Percentiles rank a stretch among this genome's conserved stretches.
Conservation (phyloP, 2,329 filamentous ascomycete genomes). For the Purpureocillium takamizusanense region DNA sequence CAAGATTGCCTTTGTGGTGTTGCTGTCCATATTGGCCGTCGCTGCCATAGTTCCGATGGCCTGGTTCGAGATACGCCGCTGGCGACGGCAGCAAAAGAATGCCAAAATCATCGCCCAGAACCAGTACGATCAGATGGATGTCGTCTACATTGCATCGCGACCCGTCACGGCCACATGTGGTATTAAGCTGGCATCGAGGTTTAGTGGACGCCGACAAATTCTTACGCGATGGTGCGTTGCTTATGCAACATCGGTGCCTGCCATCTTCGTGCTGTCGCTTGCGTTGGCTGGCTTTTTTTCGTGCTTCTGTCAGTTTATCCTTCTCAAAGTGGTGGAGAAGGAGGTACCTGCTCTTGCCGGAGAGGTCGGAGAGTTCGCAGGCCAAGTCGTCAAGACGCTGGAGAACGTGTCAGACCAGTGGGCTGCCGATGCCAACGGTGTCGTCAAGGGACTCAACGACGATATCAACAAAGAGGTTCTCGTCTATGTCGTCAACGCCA, state of each 20-base stretch:
- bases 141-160: conserved; percentile 78
- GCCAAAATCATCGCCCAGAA: conserved; percentile 56
- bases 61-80: conserved; percentile 70
- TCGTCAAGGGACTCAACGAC: conserved; percentile 60
- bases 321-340: conserved; percentile 65
- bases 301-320: conserved; percentile 71
- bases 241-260: conserved; percentile 77
- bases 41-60: conserved; percentile 71
- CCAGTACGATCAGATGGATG: conserved; percentile 73
- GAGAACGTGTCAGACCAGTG: conserved; percentile 66
- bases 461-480: conserved; percentile 81
- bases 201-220: conserved; percentile 58
- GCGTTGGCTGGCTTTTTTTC: conserved; percentile 74
- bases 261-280: conserved; percentile 78
- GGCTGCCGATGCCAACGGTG: conserved; percentile 67
- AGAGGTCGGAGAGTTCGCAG: conserved; percentile 71
- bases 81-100: conserved; percentile 62
- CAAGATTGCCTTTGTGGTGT: conserved; percentile 66
- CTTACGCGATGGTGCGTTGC: conserved; percentile 76
- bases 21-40: conserved; percentile 63
- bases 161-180: conserved; percentile 67
- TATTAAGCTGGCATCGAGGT: conserved; percentile 57
- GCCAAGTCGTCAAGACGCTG: conserved; percentile 64
- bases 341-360: conserved; percentile 66
- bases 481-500: conserved; percentile 79